A percentile compares a stretch with the other conserved stretches of the same genome.
These are phyloP conservation scores for Kwoniella sp. DNA, from an alignment of 768 basidiomycete genomes.

Conservation along the genomic window DNA sequence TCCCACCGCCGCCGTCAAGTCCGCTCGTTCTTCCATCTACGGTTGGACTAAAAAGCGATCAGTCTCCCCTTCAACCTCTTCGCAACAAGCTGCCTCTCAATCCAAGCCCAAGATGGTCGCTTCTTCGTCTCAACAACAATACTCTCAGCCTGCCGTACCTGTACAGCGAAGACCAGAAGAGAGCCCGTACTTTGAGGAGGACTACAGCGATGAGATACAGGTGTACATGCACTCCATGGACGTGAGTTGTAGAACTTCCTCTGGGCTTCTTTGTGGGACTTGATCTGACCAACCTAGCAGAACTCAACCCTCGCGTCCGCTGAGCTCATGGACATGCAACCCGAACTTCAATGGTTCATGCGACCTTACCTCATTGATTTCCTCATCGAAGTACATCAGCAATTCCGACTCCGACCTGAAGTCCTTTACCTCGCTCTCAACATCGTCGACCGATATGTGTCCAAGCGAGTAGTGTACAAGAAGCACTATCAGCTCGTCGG, in stretches of 20 bases:
- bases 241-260: conserved; percentile 65
- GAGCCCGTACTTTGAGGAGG: conserved; percentile 77
- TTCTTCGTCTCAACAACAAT: conserved; percentile 17
- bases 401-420: conserved; percentile 95
- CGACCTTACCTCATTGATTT: conserved; percentile 98
- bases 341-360: conserved; percentile 99
- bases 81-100: conserved; percentile 16
- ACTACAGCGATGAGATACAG: conserved; percentile 90
- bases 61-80: conserved; percentile 30
- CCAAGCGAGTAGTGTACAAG: conserved; percentile 95
- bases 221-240: conserved; percentile 98
- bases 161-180: conserved; percentile 32
- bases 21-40: conserved; percentile 38
- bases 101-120: conserved; percentile 24
- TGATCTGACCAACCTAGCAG: conserved; percentile 57
- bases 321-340: conserved; percentile 97
- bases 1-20: conserved; percentile 37
- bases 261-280: not conserved
- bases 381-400: conserved; percentile 97
- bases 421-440: conserved; percentile 98
- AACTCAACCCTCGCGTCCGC: conserved; percentile 84
- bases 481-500: conserved; percentile 99
- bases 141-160: conserved; percentile 14
- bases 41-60: conserved; percentile 43
- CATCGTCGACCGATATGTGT: conserved; percentile 98